Evolutionary conservation across 2,329 filamentous ascomycete species (phyloP), one percentile per base, ranked within the genome.

Genomic region (Phyllosticta paracitricarpa): DNA sequence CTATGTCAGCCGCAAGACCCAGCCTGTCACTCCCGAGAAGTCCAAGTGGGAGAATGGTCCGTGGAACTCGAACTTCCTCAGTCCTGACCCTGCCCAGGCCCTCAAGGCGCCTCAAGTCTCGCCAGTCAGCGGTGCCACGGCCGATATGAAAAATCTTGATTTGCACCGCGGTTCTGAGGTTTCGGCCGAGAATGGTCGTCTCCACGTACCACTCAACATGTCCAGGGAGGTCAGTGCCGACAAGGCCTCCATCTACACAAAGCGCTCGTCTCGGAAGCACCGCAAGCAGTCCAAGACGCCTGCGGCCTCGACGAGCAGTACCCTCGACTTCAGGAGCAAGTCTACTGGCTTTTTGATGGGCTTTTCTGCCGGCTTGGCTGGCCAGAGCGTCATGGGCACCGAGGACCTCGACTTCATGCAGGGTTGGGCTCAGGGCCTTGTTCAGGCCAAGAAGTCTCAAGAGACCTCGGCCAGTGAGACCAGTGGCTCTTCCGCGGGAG

Each of bases 21-120:
- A 48, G 6, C 59, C 56, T 17, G 40, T 53, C 5, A 61, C 59
- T 3, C 59, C 59, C 1, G 54, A 61, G 8, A 61, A 54, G 17
- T 6, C 58, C 22, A 73, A 73, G 61, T 69, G 70, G 48, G 67
- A 67, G 17, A 57, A 35, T 17, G 70, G 69, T 57, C 72, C 71
- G 1, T 74, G 72, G 71, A 73, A 74, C 28, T 67, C 61, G 12
- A 61, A 48, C 8, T 61, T 60, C 19, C 56, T 54, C n/a, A 64
- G 61, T 28, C 62, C 61, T 26, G 57, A 62, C 12, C 53, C 54
- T 35, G 22, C 26, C 6, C 40, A 61, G 3, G 24, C 17, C 22
- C 59, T 56, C 19, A 52, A 54, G 40, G 59, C 59, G 24, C 59
- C 59, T 26, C 59, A 61, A 28, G 59, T 61, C 14, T 61, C 59